Evolutionary conservation across 2,329 filamentous ascomycete genomes (phyloP), one percentile per base, ranked within the genome.

Genomic region (Raffaelea ambrosiae): DNA sequence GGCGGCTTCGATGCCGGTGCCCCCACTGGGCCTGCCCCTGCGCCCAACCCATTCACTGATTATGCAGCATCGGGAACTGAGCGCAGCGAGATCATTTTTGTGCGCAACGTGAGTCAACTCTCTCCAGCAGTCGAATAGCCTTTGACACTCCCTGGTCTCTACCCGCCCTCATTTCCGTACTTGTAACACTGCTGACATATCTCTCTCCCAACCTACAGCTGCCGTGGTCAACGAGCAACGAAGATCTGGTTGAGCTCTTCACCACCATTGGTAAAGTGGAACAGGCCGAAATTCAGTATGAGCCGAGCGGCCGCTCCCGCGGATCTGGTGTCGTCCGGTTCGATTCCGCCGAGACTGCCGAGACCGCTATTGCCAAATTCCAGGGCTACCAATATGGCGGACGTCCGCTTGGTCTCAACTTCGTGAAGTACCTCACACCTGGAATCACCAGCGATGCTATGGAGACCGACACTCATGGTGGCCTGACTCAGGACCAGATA

Each of bases 211-310:
- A n/a, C n/a, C 38, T 42, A 39, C 59, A 95, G 90, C 80, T 98
- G 54, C 93, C 93, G 13, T 98, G 93, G 93, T 97, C 93, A 23
- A 98, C 93, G 16, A 96, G 90, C 72, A 97, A 98, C 62, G 93
- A 98, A 54, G 93, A 98, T 66, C 74, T 98, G 22, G 81, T 97
- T 49, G 93, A 98, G 64, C 77, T 98, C 19, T 98, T 98, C 73
- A 90, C 86, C 18, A 98, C 93, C 11, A 98, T 98, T 61, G 93
- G 93, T 54, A 95, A 95, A 66, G 93, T 98, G 51, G 89, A 96
- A 60, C 89, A 93, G 59, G 93, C 93, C n/a, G 93, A 98, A 69
- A 97, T 98, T 49, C 93, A 98, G 68, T 97, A 98, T 62, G 93
- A 98, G 66, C 86, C 88, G 4, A 97, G 94, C 60, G 93, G 93